Evolutionary conservation across 2,329 filamentous ascomycete species (phyloP), one percentile per base, ranked within the genome.

Genomic region (Ophiosphaerella herpotricha): DNA sequence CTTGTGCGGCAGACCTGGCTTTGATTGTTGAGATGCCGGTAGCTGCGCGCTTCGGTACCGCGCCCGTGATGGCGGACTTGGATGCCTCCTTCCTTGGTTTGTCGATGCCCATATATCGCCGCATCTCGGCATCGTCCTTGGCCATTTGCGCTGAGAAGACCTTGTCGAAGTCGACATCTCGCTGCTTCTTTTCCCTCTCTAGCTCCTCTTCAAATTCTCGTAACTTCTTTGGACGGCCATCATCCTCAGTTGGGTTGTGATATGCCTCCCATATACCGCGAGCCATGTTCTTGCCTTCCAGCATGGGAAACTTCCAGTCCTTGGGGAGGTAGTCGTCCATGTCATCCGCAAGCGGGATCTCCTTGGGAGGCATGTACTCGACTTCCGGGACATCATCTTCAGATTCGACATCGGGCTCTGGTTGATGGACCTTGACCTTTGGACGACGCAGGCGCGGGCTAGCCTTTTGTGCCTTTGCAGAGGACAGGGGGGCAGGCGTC

Each of bases 291-390:
- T 72, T 72, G n/a, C 78, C 78, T 52, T 78, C 73, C 54, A 85
- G 80, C 55, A 80, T 76, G 14, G 54, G 78, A 49, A 82, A 79
- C 7, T 75, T 75, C 39, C 78, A 79, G 59, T 83, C 75, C 4
- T 85, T 85, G 13, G 65, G 64, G 12, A 67, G 42, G 54, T 88
- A 84, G 50, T 88, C 80, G 46, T 90, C 87, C 16, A 87, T 88
- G 60, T 87, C 80, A 64, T 90, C 89, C 0, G 83, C 82, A 9
- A 85, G 75, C n/a, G 85, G 71, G 3, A 71, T 49, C 42, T 86
- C 82, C 52, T 80, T 86, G 0, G 91, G 90, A 5, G 93, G 91
- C 70, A 91, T 91, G 71, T 96, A 96, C 78, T 97, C 94, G 52
- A 93, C 85, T 46, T 97, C 92, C 23, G 86, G 85, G 38, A 89